A percentile compares a stretch with the other conserved stretches of the same genome.
These are phyloP conservation scores for Zygosaccharomyces rouxii DNA, from an alignment of 805 yeast species.

Conservation along the genomic window DNA sequence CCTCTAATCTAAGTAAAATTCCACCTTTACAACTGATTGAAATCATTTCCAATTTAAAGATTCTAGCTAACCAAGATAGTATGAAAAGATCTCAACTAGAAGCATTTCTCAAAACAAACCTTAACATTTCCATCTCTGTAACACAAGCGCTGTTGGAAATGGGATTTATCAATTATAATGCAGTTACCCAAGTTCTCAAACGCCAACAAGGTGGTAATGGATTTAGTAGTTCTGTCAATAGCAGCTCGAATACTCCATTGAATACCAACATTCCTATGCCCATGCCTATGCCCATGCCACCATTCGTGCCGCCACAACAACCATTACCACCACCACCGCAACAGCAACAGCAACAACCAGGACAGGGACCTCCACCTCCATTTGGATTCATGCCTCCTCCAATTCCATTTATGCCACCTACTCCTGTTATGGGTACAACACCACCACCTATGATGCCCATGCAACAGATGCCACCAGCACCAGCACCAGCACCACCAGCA, in stretches of 20 bases:
- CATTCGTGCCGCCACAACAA: conserved; percentile 5
- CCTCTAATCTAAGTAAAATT: conserved; percentile 55
- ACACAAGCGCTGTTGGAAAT: conserved; percentile 70
- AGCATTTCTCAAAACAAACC: conserved; percentile 51
- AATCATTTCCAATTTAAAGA: conserved; percentile 60
- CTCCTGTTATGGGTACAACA: conserved; percentile 5
- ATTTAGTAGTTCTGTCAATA: conserved; percentile 10
- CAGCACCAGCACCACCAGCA: conserved; percentile 6
- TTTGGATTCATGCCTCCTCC: conserved; percentile 18
- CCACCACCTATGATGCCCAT: conserved; percentile 11
- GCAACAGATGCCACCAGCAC: conserved; percentile 6
- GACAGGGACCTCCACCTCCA: conserved; percentile 17
- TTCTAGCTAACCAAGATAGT: conserved; percentile 48
- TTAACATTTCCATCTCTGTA: conserved; percentile 56
- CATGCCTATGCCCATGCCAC: conserved; percentile 16
- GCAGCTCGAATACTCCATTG: conserved; percentile 14
- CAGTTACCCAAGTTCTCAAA: conserved; percentile 52
- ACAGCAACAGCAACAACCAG: conserved; percentile 15
- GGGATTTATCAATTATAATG: conserved; percentile 70
- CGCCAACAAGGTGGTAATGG: conserved; percentile 16
- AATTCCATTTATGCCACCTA: conserved; percentile 17
- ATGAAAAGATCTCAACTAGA: conserved; percentile 43
- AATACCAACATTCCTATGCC: conserved; percentile 9
- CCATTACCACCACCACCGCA: conserved; percentile 14
- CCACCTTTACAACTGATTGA: conserved; percentile 72